phyloP scores from a whole-genome alignment of 2,329 filamentous ascomycete genomes.

The Acrocalymma vagum region DNA sequence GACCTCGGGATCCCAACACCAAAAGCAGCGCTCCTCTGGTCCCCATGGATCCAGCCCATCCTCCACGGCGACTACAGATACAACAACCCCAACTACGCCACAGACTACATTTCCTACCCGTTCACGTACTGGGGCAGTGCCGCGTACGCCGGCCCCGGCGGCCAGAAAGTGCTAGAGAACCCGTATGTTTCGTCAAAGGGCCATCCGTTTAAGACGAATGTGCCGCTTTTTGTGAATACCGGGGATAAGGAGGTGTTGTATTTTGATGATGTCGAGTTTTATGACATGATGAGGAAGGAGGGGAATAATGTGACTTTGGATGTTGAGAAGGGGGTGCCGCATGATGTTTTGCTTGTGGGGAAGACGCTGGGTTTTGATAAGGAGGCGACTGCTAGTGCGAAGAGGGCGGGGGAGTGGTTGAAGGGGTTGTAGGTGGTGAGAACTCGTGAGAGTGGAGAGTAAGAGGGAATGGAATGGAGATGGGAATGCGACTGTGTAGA shows the following conservation, averaged over 20 bases:
- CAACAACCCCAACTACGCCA: constrained; percentile 42
- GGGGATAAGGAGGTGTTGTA: constrained; percentile 54
- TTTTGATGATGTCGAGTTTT: constrained; percentile 49
- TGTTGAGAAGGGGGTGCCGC: constrained; percentile 51
- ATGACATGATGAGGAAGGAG: constrained; percentile 44
- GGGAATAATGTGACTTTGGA: constrained; percentile 54
- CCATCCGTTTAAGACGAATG: constrained; percentile 48
- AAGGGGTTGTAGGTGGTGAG: constrained; percentile 3
- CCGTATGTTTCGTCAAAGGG: constrained; percentile 52
- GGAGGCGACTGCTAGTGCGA: constrained; percentile 41
- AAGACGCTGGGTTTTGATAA: constrained; percentile 53
- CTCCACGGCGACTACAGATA: constrained; percentile 30
- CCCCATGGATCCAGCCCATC: constrained; percentile 52
- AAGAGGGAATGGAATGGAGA: background rate
- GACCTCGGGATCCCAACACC: constrained; percentile 45
- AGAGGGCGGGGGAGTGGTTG: constrained; percentile 50
- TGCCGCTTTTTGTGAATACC: constrained; percentile 53
- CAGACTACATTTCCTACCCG: constrained; percentile 52
- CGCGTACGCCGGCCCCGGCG: constrained; percentile 39
- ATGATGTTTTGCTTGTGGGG: constrained; percentile 57
- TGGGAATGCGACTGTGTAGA: no score
- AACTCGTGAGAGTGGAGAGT: background rate
- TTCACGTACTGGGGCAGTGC: constrained; percentile 55
- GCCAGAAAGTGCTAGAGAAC: constrained; percentile 12
- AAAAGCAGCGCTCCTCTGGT: constrained; percentile 52